phyloP scores from a whole-genome alignment of 352 stramenopile genomes.

The Pythium angustatum region DNA sequence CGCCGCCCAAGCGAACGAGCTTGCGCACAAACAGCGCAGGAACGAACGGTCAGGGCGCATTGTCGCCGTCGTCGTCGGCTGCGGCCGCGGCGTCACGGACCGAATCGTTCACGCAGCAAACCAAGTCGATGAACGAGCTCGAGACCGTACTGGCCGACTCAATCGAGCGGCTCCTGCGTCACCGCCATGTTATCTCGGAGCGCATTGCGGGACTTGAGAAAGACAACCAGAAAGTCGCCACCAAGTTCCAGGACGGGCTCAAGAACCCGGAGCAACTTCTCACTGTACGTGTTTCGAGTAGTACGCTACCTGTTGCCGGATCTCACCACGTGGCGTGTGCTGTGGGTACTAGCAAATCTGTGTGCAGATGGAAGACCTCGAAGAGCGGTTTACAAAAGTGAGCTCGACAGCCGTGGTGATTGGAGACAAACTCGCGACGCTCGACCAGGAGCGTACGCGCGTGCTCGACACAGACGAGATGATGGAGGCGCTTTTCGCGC shows the following conservation, averaged over 20 bases:
- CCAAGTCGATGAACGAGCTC: slow-evolving; percentile 63
- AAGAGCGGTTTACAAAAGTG: slow-evolving; percentile 86
- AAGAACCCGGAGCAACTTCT: slow-evolving; percentile 59
- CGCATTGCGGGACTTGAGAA: slow-evolving; percentile 64
- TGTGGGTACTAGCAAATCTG: slow-evolving; percentile 64
- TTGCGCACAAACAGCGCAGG: not conserved
- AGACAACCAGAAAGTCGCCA: slow-evolving; percentile 54
- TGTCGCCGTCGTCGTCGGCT: slow-evolving; percentile 5
- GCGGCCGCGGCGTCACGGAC: not conserved
- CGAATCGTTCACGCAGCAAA: slow-evolving; percentile 58
- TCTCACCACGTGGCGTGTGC: no score
- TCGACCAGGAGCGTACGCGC: slow-evolving; percentile 65
- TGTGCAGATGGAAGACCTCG: slow-evolving; percentile 77
- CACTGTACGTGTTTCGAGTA: slow-evolving; percentile 42
- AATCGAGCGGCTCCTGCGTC: slow-evolving; percentile 57
- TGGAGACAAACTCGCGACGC: slow-evolving; percentile 58
- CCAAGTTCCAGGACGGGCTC: slow-evolving; percentile 68
- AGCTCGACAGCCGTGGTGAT: slow-evolving; percentile 80
- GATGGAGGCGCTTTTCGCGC: slow-evolving; percentile 68
- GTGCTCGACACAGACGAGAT: slow-evolving; percentile 79
- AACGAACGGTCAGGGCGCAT: not conserved
- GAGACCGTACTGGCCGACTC: slow-evolving; percentile 55
- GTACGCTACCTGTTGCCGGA: no score
- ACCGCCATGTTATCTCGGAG: slow-evolving; percentile 56
- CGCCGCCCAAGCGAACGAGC: slow-evolving; percentile 24